A percentile compares a stretch with the other conserved stretches of the same genome.
phyloP scores from a whole-genome alignment of 2,329 filamentous ascomycete species.

The Nothophaeocryptopus gaeumannii region DNA sequence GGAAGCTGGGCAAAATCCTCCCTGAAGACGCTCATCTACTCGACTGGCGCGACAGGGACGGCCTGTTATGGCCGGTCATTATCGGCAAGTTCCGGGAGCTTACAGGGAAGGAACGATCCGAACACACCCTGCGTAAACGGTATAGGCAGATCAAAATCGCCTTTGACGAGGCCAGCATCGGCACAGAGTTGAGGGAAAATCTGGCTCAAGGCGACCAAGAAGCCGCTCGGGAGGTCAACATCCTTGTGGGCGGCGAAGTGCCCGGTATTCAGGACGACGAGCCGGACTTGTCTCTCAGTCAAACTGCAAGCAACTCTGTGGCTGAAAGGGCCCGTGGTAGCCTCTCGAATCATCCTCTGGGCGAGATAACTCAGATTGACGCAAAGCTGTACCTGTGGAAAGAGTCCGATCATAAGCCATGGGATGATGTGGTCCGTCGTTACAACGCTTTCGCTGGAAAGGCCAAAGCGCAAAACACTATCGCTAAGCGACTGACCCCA shows the following conservation, averaged over 20 bases:
- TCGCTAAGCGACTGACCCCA: conserved; percentile 4
- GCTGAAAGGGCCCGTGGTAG: neutral
- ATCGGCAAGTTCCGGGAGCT: conserved; percentile 1
- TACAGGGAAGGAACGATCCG: conserved; percentile 1
- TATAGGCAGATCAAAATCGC: conserved; percentile 10
- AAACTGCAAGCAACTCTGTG: neutral
- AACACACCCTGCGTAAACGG: conserved; percentile 12
- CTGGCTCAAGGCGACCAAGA: conserved; percentile 11
- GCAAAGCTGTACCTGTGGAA: conserved; percentile 9
- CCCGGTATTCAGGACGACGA: neutral
- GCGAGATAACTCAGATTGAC: conserved; percentile 9
- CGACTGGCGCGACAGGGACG: conserved; percentile 14
- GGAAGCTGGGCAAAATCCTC: conserved; percentile 12
- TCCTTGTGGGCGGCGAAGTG: neutral
- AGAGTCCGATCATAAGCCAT: conserved; percentile 8
- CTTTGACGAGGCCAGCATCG: conserved; percentile 2
- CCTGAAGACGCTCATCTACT: conserved; percentile 15
- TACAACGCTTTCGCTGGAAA: conserved; percentile 2
- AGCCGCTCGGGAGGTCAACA: conserved; percentile 16
- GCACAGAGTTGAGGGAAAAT: neutral
- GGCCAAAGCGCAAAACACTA: neutral
- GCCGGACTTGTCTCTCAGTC: too few species aligned
- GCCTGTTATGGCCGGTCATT: conserved; percentile 11
- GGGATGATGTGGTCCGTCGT: neutral
- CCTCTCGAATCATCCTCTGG: neutral